Evolutionary conservation across 371 early-diverging fungal species (phyloP), one percentile per base, ranked within the genome.

Genomic region (Sporodiniella umbellata): DNA sequence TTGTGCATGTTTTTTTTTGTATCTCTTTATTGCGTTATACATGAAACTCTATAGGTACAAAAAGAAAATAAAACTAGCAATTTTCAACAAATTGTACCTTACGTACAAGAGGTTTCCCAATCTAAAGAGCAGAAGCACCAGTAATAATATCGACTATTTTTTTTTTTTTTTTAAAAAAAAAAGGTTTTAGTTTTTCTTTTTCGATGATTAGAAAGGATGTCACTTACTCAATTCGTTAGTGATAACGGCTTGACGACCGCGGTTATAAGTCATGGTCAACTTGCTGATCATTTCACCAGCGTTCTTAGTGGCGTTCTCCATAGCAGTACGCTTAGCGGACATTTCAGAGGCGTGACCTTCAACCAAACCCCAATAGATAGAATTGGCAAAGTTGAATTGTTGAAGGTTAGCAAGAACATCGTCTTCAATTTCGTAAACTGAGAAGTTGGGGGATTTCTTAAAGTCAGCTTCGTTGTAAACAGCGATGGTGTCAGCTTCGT

Each of bases 301-400:
- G 79, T 98, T 98, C 88, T 96, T 95, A 74, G 97, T 97, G 47
- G 98, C 98, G 78, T 98, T 98, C 85, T 98, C 99, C 99, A 96
- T 98, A 71, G 99, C 97, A 63, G 91, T 85, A 63, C 97, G 89
- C 88, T 92, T 93, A 65, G 99, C 92, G 38, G 92, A 85, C 90
- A 96, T 92, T 76, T 98, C 99, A 44, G 95, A 79, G 46, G 97
- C 97, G 66, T 96, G 93, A 56, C 96, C 96, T 79, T 99, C 99
- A 44, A 86, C 88, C 64, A 99, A 76, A 56, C 89, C 94, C 93
- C 94, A 94, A 90, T 89, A 92, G 62, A 98, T 51, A 65, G 81
- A 69, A 83, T 93, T 95, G 70, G 96, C 95, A 51, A 95, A 84
- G 63, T 87, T 68, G 84, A 96, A 98, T 78, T 98, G 92, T 68